Evolutionary conservation across 176 grass and related monocot genomes (phyloP), one percentile per base, ranked within the genome.

Genomic region (Saccharum officinarum): DNA sequence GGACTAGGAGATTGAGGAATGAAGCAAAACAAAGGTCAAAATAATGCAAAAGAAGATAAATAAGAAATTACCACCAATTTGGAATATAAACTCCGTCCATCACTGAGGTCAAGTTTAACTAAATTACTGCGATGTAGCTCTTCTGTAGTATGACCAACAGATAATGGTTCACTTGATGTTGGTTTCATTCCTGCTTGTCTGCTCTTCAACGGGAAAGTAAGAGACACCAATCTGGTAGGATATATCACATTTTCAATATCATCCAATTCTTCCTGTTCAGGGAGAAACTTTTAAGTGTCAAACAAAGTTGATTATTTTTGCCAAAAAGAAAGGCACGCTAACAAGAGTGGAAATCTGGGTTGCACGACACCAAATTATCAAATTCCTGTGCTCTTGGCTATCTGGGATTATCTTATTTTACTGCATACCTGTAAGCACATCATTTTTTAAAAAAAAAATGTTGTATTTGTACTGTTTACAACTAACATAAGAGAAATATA

Each of bases 1-100:
- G 59, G 9, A 61, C 22, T 62, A 81, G 38, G n/a, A 18, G 20
- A 41, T n/a, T 77, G 12, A 81, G 70, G 83, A 85, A 67, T 69
- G 9, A 67, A 28, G 54, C 37, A 40, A 52, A 62, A 77, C 25
- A 73, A 65, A 38, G 33, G 16, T 42, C 28, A 55, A 84, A 36
- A 26, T 66, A 59, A 89, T 60, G 20, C 30, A 66, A n/a, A 81
- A 47, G n/a, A 22, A 46, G 30, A 66, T 82, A 77, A 70, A 42
- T 38, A 59, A 57, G 77, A 40, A 88, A 88, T 89, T 96, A 99
- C 97, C 93, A 92, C 97, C 79, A 99, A 90, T 84, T 96, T 99
- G 50, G 97, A 85, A 73, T 92, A 90, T 69, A 96, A 84, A 63
- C 49, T 84, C 26, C 84, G 84, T 72, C 97, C 97, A 89, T 96